Evolutionary conservation across 1,139 yeast species (phyloP).

Genomic region (Magnusiomyces suaveolens): DNA sequence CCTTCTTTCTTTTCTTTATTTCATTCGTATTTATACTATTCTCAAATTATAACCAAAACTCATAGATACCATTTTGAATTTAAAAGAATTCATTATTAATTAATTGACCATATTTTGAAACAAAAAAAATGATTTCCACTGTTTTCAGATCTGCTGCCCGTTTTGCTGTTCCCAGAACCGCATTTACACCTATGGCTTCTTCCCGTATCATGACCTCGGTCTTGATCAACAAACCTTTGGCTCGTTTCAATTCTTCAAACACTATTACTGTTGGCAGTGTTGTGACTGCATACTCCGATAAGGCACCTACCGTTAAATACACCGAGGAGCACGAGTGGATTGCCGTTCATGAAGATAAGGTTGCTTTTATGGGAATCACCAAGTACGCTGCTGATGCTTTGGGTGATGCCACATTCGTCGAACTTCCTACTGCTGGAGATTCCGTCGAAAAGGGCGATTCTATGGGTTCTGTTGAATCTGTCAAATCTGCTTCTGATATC

Average conservation of each 20-base stretch:
- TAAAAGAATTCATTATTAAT: too few relatives aligned
- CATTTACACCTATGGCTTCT: neutral
- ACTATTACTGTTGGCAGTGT: conserved; percentile 44
- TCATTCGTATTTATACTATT: neutral
- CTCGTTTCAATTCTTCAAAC: conserved; percentile 29
- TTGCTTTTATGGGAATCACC: conserved; percentile 82
- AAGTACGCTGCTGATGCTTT: conserved; percentile 95
- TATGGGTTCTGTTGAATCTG: conserved; percentile 88
- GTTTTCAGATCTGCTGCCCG: conserved; percentile 11
- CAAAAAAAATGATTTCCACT: conserved; percentile 9
- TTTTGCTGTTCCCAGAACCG: conserved; percentile 7
- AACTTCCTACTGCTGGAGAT: conserved; percentile 71
- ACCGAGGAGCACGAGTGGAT: conserved; percentile 96
- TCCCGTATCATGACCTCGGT: neutral
- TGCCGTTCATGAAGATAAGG: conserved; percentile 72
- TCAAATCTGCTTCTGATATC: conserved; percentile 88
- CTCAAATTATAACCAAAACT: too few relatives aligned
- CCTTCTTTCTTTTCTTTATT: neutral
- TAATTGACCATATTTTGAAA: too few relatives aligned
- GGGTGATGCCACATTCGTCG: conserved; percentile 93
- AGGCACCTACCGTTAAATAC: conserved; percentile 43
- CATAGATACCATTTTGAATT: too few relatives aligned
- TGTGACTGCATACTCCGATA: conserved; percentile 42
- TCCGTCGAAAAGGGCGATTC: conserved; percentile 65
- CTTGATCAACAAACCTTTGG: neutral